A percentile compares a stretch with the other conserved stretches of the same genome.
These are phyloP conservation scores for Cystobasidium ongulense DNA, from an alignment of 768 basidiomycete species.

Conservation along the genomic window DNA sequence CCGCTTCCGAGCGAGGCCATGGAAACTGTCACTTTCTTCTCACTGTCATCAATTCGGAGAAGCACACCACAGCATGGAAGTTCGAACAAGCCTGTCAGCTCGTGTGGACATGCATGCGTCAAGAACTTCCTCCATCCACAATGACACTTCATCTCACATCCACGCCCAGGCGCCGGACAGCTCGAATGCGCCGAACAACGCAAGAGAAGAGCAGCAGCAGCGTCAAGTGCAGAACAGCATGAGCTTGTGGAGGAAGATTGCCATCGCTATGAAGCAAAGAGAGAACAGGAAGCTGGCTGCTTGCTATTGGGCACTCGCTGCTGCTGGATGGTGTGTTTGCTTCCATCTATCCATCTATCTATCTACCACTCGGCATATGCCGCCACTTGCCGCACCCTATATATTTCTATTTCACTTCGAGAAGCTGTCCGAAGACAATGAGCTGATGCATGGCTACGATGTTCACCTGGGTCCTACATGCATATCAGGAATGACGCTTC, in stretches of 20 bases:
- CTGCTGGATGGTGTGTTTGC: slow-evolving; percentile 24
- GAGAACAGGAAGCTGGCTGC: slow-evolving; percentile 17
- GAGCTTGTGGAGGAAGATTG: neutral
- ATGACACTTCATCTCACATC: neutral
- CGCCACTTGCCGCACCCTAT: too few species aligned
- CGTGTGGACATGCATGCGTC: neutral
- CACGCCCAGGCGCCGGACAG: neutral
- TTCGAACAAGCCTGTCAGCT: neutral
- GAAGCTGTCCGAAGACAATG: neutral
- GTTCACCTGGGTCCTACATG: neutral
- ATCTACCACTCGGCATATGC: too few species aligned
- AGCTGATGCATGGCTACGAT: neutral
- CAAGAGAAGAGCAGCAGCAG: neutral
- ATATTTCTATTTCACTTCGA: neutral
- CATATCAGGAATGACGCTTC: slow-evolving; percentile 4
- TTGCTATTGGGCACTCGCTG: slow-evolving; percentile 6
- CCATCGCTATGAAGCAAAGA: neutral
- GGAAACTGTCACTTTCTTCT: too few species aligned
- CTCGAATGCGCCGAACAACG: neutral
- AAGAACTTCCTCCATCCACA: neutral
- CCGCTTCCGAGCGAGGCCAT: too few species aligned
- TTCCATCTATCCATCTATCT: neutral
- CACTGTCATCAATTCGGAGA: neutral
- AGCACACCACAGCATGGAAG: neutral
- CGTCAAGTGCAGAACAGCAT: neutral